These are phyloP conservation scores for Nicotiana benthamiana DNA, from an alignment of 257 asterid species.

Conservation along the genomic window DNA sequence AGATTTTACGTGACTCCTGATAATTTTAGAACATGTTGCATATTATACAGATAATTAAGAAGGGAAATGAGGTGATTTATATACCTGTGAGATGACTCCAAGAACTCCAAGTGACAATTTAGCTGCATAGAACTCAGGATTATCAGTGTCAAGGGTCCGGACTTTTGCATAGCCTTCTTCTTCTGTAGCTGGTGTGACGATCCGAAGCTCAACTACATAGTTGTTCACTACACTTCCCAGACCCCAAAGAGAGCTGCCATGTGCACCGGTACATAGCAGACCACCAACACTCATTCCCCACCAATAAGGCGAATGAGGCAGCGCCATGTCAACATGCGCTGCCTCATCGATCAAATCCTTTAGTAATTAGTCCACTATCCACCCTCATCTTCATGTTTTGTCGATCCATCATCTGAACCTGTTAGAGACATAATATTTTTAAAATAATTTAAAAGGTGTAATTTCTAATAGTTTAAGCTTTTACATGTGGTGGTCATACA, in stretches of 20 bases:
- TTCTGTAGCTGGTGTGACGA: conserved; percentile 37
- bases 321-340: conserved; percentile 30
- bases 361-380: conserved; percentile 52
- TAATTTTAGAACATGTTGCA: no score
- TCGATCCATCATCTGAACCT: conserved; percentile 13
- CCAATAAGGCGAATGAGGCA: conserved; percentile 67
- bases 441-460: no score
- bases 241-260: conserved; percentile 72
- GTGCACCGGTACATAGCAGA: conserved; percentile 64
- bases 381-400: conserved; percentile 39
- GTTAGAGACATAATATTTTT: no score
- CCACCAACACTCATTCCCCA: conserved; percentile 75
- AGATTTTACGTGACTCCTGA: no score
- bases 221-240: conserved; percentile 62
- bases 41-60: no score
- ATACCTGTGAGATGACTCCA: conserved; percentile 65
- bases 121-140: conserved; percentile 53
- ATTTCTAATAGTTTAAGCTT: no score
- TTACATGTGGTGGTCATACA: no score
- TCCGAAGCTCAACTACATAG: conserved; percentile 29
- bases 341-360: conserved; percentile 40
- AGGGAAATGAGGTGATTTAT: no score
- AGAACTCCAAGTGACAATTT: conserved; percentile 67
- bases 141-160: conserved; percentile 19
- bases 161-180: conserved; percentile 39